Percentiles rank a stretch among this genome's conserved stretches.
Conservation (phyloP, 192 early-diverging fungal species). For the Borealophlyctis nickersoniae region DNA sequence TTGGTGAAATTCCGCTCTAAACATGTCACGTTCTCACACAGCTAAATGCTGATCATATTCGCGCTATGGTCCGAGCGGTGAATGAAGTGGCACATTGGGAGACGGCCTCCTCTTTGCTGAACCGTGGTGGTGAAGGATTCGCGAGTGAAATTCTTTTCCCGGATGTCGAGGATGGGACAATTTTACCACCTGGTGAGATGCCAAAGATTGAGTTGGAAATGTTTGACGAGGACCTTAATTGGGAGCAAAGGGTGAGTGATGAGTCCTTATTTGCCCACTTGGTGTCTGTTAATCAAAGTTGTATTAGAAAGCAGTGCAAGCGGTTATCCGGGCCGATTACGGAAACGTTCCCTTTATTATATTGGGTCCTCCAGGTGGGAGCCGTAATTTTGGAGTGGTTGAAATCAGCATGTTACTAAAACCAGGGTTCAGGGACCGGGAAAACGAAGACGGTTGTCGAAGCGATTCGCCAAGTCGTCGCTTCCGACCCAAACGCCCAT, state of each 20-base stretch:
- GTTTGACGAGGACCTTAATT: background rate
- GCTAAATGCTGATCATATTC: background rate
- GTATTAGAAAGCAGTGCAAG: conserved; percentile 24
- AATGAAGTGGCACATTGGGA: background rate
- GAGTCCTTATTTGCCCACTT: background rate
- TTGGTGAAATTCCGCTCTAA: background rate
- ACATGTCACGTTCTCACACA: background rate
- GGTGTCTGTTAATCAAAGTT: background rate
- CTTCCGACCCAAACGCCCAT: conserved; percentile 31
- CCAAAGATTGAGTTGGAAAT: background rate
- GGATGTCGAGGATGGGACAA: background rate
- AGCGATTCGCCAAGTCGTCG: conserved; percentile 42
- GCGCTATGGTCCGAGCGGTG: background rate
- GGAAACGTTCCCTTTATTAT: conserved; percentile 34
- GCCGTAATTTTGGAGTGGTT: background rate
- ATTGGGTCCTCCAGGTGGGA: conserved; percentile 23
- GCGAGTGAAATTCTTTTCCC: background rate
- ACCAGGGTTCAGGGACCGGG: conserved; percentile 43
- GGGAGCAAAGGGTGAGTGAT: background rate
- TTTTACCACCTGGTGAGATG: background rate
- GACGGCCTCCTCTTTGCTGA: background rate
- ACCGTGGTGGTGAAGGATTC: background rate
- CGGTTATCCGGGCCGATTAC: conserved; percentile 19
- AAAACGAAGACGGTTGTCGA: conserved; percentile 58
- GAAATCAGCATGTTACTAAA: background rate